A percentile compares a stretch with the other conserved stretches of the same genome.
Evolutionary conservation across 2,329 filamentous ascomycete species (phyloP).

Genomic region (Diplodia scrobiculata): DNA sequence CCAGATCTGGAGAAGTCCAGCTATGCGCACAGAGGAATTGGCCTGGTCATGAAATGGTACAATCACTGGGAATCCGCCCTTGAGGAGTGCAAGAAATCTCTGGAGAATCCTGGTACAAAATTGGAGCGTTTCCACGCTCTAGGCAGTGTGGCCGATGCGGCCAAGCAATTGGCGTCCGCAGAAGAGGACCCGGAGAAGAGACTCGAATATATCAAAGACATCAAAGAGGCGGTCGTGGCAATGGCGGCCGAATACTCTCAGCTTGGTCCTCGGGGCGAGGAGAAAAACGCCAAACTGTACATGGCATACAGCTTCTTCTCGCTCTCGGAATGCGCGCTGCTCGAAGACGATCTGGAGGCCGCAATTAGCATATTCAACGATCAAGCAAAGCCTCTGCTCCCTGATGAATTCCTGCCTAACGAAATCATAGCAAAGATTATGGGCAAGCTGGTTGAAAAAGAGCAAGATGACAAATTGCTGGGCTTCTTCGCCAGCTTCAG

Average conservation of each 20-base stretch:
- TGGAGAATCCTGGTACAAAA: background rate
- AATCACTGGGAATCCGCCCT: background rate
- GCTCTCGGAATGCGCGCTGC: background rate
- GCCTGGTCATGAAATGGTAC: background rate
- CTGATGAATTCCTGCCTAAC: slow-evolving; percentile 5
- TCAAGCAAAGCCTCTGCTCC: slow-evolving; percentile 1
- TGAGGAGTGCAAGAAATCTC: background rate
- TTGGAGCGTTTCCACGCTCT: background rate
- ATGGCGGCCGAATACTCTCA: background rate
- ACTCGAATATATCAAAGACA: background rate
- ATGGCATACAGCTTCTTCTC: background rate
- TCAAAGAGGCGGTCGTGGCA: background rate
- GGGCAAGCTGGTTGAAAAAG: slow-evolving; percentile 25
- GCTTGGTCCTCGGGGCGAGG: background rate
- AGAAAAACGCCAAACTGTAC: background rate
- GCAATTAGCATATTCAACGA: slow-evolving; percentile 28
- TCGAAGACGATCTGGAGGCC: slow-evolving; percentile 2
- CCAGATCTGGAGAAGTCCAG: background rate
- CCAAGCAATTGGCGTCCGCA: background rate
- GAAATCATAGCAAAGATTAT: slow-evolving; percentile 29
- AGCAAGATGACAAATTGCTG: slow-evolving; percentile 10
- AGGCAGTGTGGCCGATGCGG: background rate
- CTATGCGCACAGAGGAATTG: background rate
- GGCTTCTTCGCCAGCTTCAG: background rate
- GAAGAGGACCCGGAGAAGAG: background rate